Base-by-base conservation (phyloP, 2,329 filamentous ascomycete genomes). In the Epichloe amarillans region DNA sequence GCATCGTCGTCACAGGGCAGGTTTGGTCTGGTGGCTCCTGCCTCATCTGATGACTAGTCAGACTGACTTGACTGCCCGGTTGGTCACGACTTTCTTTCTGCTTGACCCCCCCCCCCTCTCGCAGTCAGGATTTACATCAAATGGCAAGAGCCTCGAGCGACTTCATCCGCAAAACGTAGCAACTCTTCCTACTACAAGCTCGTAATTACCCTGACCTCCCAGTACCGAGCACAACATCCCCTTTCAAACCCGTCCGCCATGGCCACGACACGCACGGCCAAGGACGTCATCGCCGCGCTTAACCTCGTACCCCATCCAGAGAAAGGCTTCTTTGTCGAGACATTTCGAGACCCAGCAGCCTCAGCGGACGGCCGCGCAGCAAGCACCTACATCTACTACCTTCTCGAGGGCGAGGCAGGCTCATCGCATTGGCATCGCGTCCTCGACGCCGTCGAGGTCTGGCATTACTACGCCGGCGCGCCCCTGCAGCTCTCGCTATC, bases 391-490 rank as follows among this genome's bases (percentile, higher is more conserved):
- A 77, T 76, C 57, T 77, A 77, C 63, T 77, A 77, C 56, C 66
- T 77, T 0, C 69, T 77, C 5, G 69, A 76, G 50, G 69, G 71
- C 36, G 54, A 61, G 7, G 60, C 55, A 1, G 68, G 70, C 0
- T 55, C 65, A 17, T 77, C 74, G 4, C 59, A 68, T 52, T 77
- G 73, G 74, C 74, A 77, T 60, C 70, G 71, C 49, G 68, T 74
- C 46, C 55, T 63, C 8, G 72, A 75, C 50, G 69, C 70, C 3
- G 69, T 62, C 38, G 72, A 77, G 57, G 60, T 74, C 8, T 77
- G 75, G 75, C 75, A 78, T 56, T 69, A 73, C 62, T 77, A 77
- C 47, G 74, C 72, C 8, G 75, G 75, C 5, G 72, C 74, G 6
- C 74, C 74, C 1, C 58, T 78, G 46, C 65, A 60, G 11, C 59